Evolutionary conservation across 2,329 filamentous ascomycete species (phyloP).

Genomic region (Diaporthe caulivora): DNA sequence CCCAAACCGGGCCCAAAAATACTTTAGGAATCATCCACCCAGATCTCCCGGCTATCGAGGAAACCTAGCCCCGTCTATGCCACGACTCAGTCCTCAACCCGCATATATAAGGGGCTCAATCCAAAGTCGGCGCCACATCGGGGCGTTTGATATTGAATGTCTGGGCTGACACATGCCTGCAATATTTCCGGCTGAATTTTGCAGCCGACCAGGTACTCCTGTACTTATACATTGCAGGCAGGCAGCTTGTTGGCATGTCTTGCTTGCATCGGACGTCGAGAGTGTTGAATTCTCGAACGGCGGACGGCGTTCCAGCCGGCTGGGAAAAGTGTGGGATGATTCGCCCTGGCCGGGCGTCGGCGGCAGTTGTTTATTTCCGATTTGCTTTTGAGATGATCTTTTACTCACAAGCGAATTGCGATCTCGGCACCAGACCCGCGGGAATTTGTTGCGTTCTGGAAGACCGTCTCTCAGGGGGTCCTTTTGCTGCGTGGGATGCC

Average conservation of each 20-base stretch:
- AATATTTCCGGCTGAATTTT: constrained; percentile 12
- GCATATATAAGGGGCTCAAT: constrained; percentile 14
- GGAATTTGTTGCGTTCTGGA: not conserved
- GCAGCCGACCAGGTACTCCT: not conserved
- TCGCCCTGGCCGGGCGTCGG: constrained; percentile 3
- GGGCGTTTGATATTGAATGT: constrained; percentile 27
- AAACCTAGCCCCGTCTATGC: not conserved
- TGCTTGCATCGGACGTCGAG: not conserved
- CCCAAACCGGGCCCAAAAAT: constrained; percentile 2
- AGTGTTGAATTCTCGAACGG: not conserved
- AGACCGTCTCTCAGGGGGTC: not conserved
- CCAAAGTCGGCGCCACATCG: constrained; percentile 6
- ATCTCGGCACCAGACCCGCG: not conserved
- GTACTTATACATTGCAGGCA: not conserved
- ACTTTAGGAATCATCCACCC: constrained; percentile 19
- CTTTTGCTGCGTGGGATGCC: not conserved
- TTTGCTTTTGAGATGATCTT: not conserved
- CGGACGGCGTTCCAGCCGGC: not conserved
- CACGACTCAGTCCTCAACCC: not conserved
- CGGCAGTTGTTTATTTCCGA: constrained; percentile 14
- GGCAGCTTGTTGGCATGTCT: not conserved
- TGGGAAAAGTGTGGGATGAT: constrained; percentile 12
- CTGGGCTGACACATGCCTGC: constrained; percentile 22
- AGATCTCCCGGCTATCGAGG: constrained; percentile 24
- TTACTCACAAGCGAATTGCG: constrained; percentile 9